Evolutionary conservation across 2,329 filamentous ascomycete genomes (phyloP).

Genomic region (Colletotrichum eleusines): DNA sequence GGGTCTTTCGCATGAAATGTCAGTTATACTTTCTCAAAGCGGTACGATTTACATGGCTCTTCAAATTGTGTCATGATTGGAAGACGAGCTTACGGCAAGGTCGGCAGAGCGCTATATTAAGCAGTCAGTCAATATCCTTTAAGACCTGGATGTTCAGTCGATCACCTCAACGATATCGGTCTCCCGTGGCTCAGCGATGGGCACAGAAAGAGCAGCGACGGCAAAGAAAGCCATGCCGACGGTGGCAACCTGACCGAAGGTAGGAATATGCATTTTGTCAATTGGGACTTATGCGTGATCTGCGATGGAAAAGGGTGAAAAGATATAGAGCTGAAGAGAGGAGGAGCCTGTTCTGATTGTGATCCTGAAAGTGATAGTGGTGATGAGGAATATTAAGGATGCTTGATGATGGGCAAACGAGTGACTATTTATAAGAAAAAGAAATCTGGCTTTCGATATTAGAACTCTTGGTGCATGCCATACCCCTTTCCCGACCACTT

Average conservation of each 20-base stretch:
- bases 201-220: constrained; percentile 25
- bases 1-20: constrained; percentile 1
- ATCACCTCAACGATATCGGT: constrained; percentile 26
- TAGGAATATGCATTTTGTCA: constrained; percentile 37
- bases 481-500: background rate
- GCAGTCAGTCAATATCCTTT: background rate
- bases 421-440: constrained; percentile 9
- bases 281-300: background rate
- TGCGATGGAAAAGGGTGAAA: background rate
- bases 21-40: background rate
- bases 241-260: constrained; percentile 37
- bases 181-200: constrained; percentile 23
- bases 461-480: background rate
- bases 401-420: background rate
- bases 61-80: no score
- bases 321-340: constrained; percentile 7
- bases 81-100: constrained; percentile 9
- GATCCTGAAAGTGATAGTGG: constrained; percentile 24
- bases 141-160: background rate
- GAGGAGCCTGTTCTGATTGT: constrained; percentile 7
- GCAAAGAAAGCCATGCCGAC: constrained; percentile 36
- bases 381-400: background rate
- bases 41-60: background rate
- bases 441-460: background rate
- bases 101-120: constrained; percentile 30